These are phyloP conservation scores for Talaromyces borbonicus DNA, from an alignment of 495 filamentous ascomycete species.

Conservation along the genomic window DNA sequence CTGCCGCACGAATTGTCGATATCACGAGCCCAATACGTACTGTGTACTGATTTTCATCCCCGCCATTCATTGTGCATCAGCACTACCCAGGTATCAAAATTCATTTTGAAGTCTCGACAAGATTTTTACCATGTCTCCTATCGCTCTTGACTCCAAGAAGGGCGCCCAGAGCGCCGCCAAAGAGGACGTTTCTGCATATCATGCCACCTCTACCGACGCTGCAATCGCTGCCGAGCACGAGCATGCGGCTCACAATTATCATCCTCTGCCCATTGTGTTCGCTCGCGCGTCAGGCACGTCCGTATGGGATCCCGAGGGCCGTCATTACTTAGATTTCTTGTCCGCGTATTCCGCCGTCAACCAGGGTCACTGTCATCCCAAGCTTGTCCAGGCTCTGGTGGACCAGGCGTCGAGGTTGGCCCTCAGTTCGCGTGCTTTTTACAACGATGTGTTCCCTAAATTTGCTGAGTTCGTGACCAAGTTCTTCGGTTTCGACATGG, in stretches of 20 bases:
- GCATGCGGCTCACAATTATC: slow-evolving; percentile 96
- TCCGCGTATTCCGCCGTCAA: slow-evolving; percentile 98
- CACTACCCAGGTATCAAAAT: too few relatives aligned
- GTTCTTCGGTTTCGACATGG: slow-evolving; percentile 95
- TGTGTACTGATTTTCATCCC: too few relatives aligned
- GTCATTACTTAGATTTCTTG: slow-evolving; percentile 94
- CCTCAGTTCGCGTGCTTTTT: slow-evolving; percentile 89
- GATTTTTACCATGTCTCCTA: slow-evolving; percentile 29
- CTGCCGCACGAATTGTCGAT: too few relatives aligned
- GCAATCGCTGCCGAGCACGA: slow-evolving; percentile 74
- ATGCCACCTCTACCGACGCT: slow-evolving; percentile 65
- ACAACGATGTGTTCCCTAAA: slow-evolving; percentile 97
- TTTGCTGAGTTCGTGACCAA: slow-evolving; percentile 88
- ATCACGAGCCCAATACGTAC: too few relatives aligned
- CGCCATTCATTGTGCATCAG: too few relatives aligned
- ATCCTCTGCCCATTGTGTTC: slow-evolving; percentile 90
- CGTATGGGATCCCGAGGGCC: slow-evolving; percentile 97
- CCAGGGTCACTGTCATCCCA: slow-evolving; percentile 97
- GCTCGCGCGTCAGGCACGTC: slow-evolving; percentile 69
- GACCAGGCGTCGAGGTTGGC: slow-evolving; percentile 88
- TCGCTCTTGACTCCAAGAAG: slow-evolving; percentile 19
- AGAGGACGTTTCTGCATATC: slow-evolving; percentile 50
- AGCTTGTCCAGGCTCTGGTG: slow-evolving; percentile 78
- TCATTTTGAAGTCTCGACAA: slow-evolving; percentile 7
- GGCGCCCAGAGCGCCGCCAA: slow-evolving; percentile 22